Percentiles rank a stretch among this genome's conserved stretches.
Evolutionary conservation across 495 filamentous ascomycete genomes (phyloP).

Genomic region (Xylaria flabelliformis): DNA sequence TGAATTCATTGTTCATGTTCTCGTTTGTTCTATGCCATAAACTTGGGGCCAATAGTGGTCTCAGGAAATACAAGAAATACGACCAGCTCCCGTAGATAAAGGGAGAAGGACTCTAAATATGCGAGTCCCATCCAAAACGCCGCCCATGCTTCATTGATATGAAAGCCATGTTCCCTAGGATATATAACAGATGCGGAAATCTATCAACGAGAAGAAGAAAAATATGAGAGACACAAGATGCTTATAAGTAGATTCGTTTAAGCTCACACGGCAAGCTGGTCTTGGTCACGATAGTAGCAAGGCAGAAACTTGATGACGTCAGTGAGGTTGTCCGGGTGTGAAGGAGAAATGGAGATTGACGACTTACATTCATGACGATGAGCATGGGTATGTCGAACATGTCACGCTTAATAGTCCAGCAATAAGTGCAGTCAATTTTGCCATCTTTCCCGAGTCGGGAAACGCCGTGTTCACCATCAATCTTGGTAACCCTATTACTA

Average conservation of each 20-base stretch:
- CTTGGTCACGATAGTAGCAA: slow-evolving; percentile 56
- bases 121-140: slow-evolving; percentile 42
- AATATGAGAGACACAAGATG: background rate
- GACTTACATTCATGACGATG: slow-evolving; percentile 93
- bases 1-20: slow-evolving; percentile 15
- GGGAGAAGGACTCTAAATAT: slow-evolving; percentile 37
- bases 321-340: slow-evolving; percentile 23
- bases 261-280: slow-evolving; percentile 54
- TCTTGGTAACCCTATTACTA: slow-evolving; percentile 61
- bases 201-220: slow-evolving; percentile 25
- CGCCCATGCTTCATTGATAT: slow-evolving; percentile 39
- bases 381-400: slow-evolving; percentile 99
- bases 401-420: slow-evolving; percentile 95
- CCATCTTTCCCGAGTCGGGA: slow-evolving; percentile 82
- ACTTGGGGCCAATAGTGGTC: slow-evolving; percentile 31
- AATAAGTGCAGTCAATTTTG: slow-evolving; percentile 91
- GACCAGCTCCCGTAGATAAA: slow-evolving; percentile 34
- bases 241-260: slow-evolving; percentile 8
- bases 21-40: slow-evolving; percentile 37
- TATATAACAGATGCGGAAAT: slow-evolving; percentile 23
- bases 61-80: slow-evolving; percentile 32
- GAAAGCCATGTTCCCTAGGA: slow-evolving; percentile 25
- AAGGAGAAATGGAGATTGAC: background rate
- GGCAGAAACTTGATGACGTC: slow-evolving; percentile 54
- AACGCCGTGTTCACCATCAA: slow-evolving; percentile 79